Evolutionary conservation across 495 filamentous ascomycete species (phyloP), one percentile per base, ranked within the genome.

Genomic region (Talaromyces proteolyticus): DNA sequence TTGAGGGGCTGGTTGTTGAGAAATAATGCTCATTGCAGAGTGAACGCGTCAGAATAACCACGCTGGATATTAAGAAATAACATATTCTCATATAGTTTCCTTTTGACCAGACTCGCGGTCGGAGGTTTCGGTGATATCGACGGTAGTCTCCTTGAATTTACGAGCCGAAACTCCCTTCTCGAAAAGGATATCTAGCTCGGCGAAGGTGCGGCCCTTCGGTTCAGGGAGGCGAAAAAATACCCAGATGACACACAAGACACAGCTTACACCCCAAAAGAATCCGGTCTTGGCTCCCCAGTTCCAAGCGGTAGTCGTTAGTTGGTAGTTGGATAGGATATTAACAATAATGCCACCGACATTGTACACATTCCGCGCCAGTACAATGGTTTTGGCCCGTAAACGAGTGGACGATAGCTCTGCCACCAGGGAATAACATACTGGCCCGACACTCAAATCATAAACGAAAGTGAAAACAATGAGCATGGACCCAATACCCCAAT

Each of bases 381-480:
- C 77, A 34, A 83, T 78, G 3, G 84, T 85, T 68, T 87, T 86
- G 42, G 80, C 77, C 43, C 82, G 82, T 4, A 88, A 70, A 3
- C 84, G 69, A 10, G 80, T 73, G 0, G 84, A 81, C 1, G 82
- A 80, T 4, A 87, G 64, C 50, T 88, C 85, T 11, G 80, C 72
- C 19, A 88, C 84, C 14, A 89, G 72, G 3, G 80, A 84, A 61
- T 86, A 89, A 50, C 80, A 85, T 7, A 89, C 78, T 0, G 84
- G 86, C 0, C 86, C 86, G 22, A 89, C 47, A 60, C 74, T 82
- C 42, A 78, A 62, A 54, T 87, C 81, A 60, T 89, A 89, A 37
- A 76, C 69, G 56, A 85, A 65, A 1, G 82, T 80, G 69, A 79
- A 88, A 48, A 81, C 60, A 20, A 87, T 57, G 58, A 88, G 71